phyloP scores from a whole-genome alignment of 805 yeast species.

The Pichia phayaonensis region DNA sequence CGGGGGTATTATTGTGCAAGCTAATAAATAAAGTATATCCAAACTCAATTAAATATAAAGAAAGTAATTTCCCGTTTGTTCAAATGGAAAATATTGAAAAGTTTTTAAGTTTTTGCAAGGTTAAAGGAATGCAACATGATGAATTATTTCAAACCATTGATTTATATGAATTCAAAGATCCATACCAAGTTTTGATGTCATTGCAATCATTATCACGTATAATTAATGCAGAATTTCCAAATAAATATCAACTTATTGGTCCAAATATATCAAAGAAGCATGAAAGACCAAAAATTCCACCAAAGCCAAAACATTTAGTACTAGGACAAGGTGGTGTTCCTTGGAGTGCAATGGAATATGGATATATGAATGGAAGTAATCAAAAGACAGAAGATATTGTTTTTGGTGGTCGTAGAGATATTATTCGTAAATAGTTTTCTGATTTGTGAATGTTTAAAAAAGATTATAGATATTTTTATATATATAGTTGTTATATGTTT shows the following conservation, averaged over 20 bases:
- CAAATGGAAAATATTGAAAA: conserved; percentile 81
- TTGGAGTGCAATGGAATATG: conserved; percentile 57
- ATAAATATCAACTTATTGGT: conserved; percentile 46
- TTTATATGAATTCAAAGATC: conserved; percentile 64
- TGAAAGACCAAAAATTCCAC: conserved; percentile 45
- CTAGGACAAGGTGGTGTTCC: conserved; percentile 24
- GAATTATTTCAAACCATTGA: conserved; percentile 77
- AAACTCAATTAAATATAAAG: conserved; percentile 40
- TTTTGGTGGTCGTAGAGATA: conserved; percentile 45
- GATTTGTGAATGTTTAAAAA: background rate
- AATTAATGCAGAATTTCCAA: conserved; percentile 45
- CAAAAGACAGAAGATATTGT: conserved; percentile 47
- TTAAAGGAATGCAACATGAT: conserved; percentile 67
- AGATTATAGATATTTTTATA: background rate
- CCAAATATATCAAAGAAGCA: conserved; percentile 45
- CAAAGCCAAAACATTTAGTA: conserved; percentile 43
- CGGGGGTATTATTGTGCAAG: conserved; percentile 51
- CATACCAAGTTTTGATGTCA: conserved; percentile 70
- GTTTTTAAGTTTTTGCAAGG: conserved; percentile 55
- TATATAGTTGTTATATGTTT: no score
- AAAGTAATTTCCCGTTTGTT: conserved; percentile 66
- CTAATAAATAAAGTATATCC: conserved; percentile 36
- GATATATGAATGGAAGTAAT: conserved; percentile 51
- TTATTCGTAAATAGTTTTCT: conserved; percentile 21
- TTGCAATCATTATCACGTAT: conserved; percentile 66